Evolutionary conservation across 768 basidiomycete genomes (phyloP).

Genomic region (Boletus bicolor): DNA sequence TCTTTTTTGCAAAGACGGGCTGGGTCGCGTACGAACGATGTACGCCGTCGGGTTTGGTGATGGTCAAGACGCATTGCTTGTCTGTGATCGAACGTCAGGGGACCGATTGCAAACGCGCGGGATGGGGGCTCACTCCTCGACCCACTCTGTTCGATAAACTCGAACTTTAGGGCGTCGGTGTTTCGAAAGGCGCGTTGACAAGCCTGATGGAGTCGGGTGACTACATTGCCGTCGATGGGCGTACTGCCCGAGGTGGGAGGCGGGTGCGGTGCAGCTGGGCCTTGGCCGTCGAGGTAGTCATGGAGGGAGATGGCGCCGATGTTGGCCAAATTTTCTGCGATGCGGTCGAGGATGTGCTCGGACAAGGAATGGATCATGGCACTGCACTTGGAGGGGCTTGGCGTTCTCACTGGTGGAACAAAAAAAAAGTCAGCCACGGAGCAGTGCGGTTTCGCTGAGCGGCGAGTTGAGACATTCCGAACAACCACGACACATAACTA

Average conservation of each 20-base stretch:
- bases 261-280: neutral
- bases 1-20: constrained; percentile 40
- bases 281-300: constrained; percentile 21
- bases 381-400: too few species aligned
- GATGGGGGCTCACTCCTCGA: constrained; percentile 33
- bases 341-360: constrained; percentile 12
- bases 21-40: constrained; percentile 54
- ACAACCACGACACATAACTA: neutral
- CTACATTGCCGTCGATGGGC: constrained; percentile 15
- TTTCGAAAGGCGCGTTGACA: constrained; percentile 43
- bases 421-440: too few species aligned
- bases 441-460: too few species aligned
- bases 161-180: constrained; percentile 42
- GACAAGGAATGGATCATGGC: neutral
- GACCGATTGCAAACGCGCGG: neutral
- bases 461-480: too few species aligned
- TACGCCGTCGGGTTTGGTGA: constrained; percentile 51
- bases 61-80: constrained; percentile 60
- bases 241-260: neutral
- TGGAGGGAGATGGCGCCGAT: constrained; percentile 30
- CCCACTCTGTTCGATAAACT: constrained; percentile 42
- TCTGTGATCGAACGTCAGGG: constrained; percentile 31
- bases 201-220: constrained; percentile 40
- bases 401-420: too few species aligned
- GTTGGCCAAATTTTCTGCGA: constrained; percentile 25